A percentile compares a stretch with the other conserved stretches of the same genome.
phyloP scores from a whole-genome alignment of 2,329 filamentous ascomycete genomes.

The Colletotrichum shisoi region DNA sequence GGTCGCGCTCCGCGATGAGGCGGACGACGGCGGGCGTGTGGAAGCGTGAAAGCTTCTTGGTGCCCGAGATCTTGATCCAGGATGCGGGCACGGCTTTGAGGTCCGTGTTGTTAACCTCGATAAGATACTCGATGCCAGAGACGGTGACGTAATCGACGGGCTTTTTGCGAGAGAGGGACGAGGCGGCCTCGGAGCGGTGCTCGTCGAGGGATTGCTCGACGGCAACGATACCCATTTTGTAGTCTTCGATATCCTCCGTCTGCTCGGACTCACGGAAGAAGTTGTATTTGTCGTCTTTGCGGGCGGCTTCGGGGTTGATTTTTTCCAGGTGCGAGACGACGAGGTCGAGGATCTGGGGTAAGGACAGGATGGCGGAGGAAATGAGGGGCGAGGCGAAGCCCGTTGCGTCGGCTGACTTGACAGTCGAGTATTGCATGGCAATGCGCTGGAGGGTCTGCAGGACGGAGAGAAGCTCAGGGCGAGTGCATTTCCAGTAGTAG shows the following conservation, averaged over 20 bases:
- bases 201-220: constrained; percentile 88
- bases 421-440: constrained; percentile 74
- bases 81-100: constrained; percentile 90
- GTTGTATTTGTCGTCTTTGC: constrained; percentile 86
- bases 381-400: constrained; percentile 78
- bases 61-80: constrained; percentile 94
- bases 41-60: constrained; percentile 90
- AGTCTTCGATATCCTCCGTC: constrained; percentile 85
- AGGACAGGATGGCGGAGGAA: constrained; percentile 72
- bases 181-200: constrained; percentile 75
- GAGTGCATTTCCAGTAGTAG: constrained; percentile 95
- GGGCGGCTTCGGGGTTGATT: constrained; percentile 85
- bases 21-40: constrained; percentile 90
- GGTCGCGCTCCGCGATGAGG: constrained; percentile 85
- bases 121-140: constrained; percentile 90
- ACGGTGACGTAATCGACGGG: constrained; percentile 82
- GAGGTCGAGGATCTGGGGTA: constrained; percentile 78
- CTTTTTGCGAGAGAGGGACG: constrained; percentile 73
- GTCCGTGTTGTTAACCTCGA: constrained; percentile 85
- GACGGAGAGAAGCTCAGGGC: constrained; percentile 84
- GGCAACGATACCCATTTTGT: constrained; percentile 89
- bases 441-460: constrained; percentile 87
- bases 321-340: constrained; percentile 80
- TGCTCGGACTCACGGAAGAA: constrained; percentile 92
- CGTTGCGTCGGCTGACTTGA: constrained; percentile 70